Evolutionary conservation across 176 grass and related monocot species (phyloP).

Genomic region (Eleusine indica): DNA sequence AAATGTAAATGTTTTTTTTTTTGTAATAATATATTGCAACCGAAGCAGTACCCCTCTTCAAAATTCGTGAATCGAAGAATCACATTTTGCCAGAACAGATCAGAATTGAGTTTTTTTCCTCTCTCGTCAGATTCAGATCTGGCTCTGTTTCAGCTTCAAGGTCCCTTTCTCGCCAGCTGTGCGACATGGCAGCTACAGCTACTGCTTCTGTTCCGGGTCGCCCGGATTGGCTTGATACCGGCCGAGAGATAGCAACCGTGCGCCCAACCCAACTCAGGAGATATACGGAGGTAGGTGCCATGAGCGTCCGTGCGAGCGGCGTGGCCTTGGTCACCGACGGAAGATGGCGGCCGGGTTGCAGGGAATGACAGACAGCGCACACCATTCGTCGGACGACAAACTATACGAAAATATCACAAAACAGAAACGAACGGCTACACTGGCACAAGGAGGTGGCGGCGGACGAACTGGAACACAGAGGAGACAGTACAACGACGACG

Average conservation of each 20-base stretch:
- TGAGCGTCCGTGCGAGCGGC: background rate
- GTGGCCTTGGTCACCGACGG: background rate
- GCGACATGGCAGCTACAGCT: constrained; percentile 32
- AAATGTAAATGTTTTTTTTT: constrained; percentile 23
- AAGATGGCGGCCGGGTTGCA: background rate
- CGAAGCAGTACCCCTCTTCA: background rate
- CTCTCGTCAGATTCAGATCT: constrained; percentile 49
- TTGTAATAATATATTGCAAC: background rate
- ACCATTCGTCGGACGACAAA: too few relatives aligned
- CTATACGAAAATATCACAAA: too few relatives aligned
- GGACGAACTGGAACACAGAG: background rate
- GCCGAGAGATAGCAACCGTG: constrained; percentile 10
- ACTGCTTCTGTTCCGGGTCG: background rate
- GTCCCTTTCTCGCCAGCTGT: constrained; percentile 53
- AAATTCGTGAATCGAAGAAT: background rate
- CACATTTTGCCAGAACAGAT: background rate
- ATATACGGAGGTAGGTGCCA: background rate
- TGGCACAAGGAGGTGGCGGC: background rate
- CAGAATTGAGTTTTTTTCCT: background rate
- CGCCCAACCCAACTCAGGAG: background rate
- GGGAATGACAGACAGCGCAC: too few relatives aligned
- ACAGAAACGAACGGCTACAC: too few relatives aligned
- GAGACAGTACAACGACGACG: too few relatives aligned
- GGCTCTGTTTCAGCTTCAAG: constrained; percentile 20
- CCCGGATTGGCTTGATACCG: background rate